Evolutionary conservation across 139 green algal genomes (phyloP).

Genomic region (Chlorella sorokiniana): DNA sequence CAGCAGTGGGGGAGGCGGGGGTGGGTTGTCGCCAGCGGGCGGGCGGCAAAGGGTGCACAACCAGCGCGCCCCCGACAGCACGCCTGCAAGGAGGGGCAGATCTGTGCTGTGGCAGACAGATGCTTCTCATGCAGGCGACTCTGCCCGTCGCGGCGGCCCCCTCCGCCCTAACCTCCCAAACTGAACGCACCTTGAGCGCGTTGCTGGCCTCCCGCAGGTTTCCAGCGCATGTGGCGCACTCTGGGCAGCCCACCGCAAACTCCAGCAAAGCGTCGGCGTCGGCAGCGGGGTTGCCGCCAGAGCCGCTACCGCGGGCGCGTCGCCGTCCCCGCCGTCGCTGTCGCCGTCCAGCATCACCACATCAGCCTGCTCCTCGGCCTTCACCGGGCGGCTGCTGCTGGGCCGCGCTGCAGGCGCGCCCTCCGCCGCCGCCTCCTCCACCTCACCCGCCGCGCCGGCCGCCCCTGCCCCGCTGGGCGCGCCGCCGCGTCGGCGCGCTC

Average conservation of each 20-base stretch:
- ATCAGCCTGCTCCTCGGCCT: neutral
- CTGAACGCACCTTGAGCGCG: neutral
- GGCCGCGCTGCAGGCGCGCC: neutral
- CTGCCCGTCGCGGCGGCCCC: too few relatives aligned
- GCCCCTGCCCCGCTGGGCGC: neutral
- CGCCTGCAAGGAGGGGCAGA: too few relatives aligned
- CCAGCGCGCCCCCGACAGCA: too few relatives aligned
- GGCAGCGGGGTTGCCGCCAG: neutral
- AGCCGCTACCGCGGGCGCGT: neutral
- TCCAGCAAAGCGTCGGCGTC: neutral
- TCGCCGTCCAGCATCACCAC: neutral
- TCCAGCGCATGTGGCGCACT: conserved; percentile 36
- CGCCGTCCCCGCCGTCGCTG: neutral
- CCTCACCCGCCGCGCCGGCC: neutral
- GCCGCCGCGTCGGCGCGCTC: neutral
- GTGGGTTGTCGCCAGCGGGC: too few relatives aligned
- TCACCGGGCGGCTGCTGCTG: neutral
- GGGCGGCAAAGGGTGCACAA: too few relatives aligned
- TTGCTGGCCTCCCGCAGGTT: conserved; percentile 25
- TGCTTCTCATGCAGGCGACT: too few relatives aligned
- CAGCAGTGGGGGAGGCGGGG: neutral
- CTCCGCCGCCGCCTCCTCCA: neutral
- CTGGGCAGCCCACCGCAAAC: conserved; percentile 28
- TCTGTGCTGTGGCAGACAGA: too few relatives aligned
- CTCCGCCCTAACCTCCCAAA: neutral